These are phyloP conservation scores for Pythium oligandrum DNA, from an alignment of 352 stramenopile genomes.

Conservation along the genomic window DNA sequence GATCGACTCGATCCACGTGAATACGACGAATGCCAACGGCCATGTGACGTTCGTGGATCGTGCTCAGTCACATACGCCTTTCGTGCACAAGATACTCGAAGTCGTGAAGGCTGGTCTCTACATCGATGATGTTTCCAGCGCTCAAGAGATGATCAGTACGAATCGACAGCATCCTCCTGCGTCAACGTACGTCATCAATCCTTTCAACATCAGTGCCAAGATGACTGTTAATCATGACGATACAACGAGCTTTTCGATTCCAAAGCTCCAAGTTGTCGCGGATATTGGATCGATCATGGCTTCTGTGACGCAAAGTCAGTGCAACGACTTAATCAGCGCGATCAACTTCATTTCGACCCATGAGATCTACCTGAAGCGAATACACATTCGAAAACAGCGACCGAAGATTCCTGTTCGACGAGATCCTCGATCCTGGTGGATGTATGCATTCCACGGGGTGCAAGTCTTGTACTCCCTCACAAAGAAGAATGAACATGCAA, in stretches of 20 bases:
- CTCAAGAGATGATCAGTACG: constrained; percentile 19
- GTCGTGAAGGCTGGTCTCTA: constrained; percentile 59
- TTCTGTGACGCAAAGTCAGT: constrained; percentile 63
- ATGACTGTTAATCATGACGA: constrained; percentile 80
- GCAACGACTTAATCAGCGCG: constrained; percentile 73
- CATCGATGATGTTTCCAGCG: constrained; percentile 38
- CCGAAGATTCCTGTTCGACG: constrained; percentile 40
- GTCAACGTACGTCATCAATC: constrained; percentile 60
- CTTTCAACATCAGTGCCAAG: constrained; percentile 71
- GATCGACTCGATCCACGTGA: constrained; percentile 66
- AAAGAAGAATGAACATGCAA: constrained; percentile 10
- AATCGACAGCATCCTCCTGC: constrained; percentile 23
- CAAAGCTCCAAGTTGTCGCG: constrained; percentile 57
- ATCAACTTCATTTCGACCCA: constrained; percentile 77
- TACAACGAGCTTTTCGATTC: constrained; percentile 56
- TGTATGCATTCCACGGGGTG: constrained; percentile 70
- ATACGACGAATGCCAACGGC: constrained; percentile 78
- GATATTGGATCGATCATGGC: constrained; percentile 66
- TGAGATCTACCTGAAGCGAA: constrained; percentile 77
- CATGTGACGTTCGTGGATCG: constrained; percentile 77
- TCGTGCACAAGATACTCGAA: constrained; percentile 74
- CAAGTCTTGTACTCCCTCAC: constrained; percentile 48
- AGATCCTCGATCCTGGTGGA: constrained; percentile 64
- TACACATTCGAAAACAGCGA: constrained; percentile 67
- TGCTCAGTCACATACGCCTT: constrained; percentile 67